A percentile compares a stretch with the other conserved stretches of the same genome.
phyloP scores from a whole-genome alignment of 768 basidiomycete genomes.

The Phanerochaete sordida region DNA sequence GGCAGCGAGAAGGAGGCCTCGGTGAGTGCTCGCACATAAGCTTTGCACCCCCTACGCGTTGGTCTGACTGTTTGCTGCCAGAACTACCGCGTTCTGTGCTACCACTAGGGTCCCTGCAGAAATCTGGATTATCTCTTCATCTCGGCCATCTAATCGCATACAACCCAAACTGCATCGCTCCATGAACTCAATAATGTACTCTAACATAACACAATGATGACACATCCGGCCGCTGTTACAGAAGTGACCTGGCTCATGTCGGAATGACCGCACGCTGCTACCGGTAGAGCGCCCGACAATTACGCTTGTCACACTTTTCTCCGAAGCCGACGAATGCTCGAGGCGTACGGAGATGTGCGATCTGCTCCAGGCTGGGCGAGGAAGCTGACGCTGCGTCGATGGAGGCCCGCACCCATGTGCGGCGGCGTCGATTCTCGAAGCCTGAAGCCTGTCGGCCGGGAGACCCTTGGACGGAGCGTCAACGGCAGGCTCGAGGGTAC shows the following conservation, averaged over 20 bases:
- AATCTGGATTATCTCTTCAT: background rate
- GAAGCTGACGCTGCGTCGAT: too few relatives aligned
- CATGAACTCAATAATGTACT: background rate
- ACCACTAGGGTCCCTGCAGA: slow-evolving; percentile 15
- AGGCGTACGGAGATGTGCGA: background rate
- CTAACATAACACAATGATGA: background rate
- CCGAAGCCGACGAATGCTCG: background rate
- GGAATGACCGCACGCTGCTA: background rate
- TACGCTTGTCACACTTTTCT: background rate
- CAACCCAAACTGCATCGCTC: background rate
- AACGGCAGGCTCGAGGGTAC: too few relatives aligned
- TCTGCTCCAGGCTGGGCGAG: too few relatives aligned
- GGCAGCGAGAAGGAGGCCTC: slow-evolving; percentile 48
- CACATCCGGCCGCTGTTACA: background rate
- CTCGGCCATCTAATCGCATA: background rate
- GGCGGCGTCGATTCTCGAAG: too few relatives aligned
- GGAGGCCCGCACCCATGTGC: too few relatives aligned
- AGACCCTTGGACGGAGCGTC: too few relatives aligned
- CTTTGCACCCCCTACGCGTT: background rate
- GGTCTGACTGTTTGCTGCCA: slow-evolving; percentile 11
- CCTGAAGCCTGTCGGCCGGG: too few relatives aligned
- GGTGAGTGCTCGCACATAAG: slow-evolving; percentile 28
- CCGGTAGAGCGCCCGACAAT: background rate
- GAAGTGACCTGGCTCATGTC: background rate
- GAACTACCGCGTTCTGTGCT: slow-evolving; percentile 43